These are phyloP conservation scores for Tetradesmus lagerheimii DNA, from an alignment of 139 green algal species.

Conservation along the genomic window DNA sequence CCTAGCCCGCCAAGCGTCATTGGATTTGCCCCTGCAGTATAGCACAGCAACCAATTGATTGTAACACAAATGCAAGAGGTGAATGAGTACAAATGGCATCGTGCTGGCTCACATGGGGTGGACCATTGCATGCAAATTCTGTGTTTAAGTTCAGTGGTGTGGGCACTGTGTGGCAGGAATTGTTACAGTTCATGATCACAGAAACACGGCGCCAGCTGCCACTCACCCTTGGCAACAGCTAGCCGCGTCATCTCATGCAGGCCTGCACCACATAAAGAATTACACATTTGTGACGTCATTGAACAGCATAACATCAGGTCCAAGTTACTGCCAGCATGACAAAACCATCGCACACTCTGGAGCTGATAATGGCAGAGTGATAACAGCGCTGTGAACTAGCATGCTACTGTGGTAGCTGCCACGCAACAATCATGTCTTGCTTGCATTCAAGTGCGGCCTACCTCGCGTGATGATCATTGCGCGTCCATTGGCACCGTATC, in stretches of 20 bases:
- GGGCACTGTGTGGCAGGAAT: too few relatives aligned
- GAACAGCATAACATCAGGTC: neutral
- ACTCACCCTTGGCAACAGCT: constrained; percentile 32
- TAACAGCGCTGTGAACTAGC: neutral
- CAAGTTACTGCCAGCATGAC: neutral
- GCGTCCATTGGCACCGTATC: constrained; percentile 16
- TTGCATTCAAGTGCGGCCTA: neutral
- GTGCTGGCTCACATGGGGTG: too few relatives aligned
- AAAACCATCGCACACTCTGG: too few relatives aligned
- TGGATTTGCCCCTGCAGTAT: constrained; percentile 22
- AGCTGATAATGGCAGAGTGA: too few relatives aligned
- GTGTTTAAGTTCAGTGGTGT: too few relatives aligned
- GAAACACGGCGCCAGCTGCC: too few relatives aligned
- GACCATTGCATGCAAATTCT: too few relatives aligned
- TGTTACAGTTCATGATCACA: too few relatives aligned
- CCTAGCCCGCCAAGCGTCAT: constrained; percentile 8
- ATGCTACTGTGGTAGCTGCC: too few relatives aligned
- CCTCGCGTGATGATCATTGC: constrained; percentile 42
- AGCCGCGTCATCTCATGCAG: constrained; percentile 32
- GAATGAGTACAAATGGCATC: too few relatives aligned
- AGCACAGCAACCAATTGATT: neutral
- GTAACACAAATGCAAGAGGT: too few relatives aligned
- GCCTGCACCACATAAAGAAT: neutral
- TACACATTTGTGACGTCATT: neutral
- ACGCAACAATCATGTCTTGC: neutral